Conservation (phyloP, 257 asterid species). For the Catharanthus roseus region DNA sequence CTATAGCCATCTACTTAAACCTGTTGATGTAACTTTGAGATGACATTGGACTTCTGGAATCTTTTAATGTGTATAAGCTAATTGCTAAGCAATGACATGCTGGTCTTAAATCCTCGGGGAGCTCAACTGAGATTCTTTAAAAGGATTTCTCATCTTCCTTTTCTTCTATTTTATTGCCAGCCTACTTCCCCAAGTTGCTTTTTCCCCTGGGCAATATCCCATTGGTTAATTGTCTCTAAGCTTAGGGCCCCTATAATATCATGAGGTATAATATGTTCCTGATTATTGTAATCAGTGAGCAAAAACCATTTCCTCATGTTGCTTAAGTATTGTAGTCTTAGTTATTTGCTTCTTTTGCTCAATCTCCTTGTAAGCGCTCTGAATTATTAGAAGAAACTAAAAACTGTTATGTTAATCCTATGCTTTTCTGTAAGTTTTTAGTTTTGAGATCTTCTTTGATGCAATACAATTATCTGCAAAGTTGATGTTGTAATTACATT, state of each 20-base stretch:
- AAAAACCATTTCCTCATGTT: too few species aligned
- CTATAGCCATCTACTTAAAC: neutral
- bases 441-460: neutral
- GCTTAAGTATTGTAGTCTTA: too few species aligned
- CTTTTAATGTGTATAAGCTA: neutral
- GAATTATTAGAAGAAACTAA: too few species aligned
- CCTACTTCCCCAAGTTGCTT: neutral
- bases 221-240: neutral
- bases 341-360: neutral
- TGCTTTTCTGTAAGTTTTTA: neutral
- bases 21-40: neutral
- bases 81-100: neutral
- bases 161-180: neutral
- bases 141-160: neutral
- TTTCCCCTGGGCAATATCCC: neutral
- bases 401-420: neutral
- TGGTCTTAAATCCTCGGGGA: neutral
- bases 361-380: neutral
- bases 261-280: neutral
- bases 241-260: neutral
- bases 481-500: neutral
- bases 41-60: neutral
- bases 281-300: neutral
- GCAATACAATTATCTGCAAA: neutral
- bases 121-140: neutral